These are phyloP conservation scores for Macrotyloma uniflorum DNA, from an alignment of 306 rosid genomes.

Conservation along the genomic window DNA sequence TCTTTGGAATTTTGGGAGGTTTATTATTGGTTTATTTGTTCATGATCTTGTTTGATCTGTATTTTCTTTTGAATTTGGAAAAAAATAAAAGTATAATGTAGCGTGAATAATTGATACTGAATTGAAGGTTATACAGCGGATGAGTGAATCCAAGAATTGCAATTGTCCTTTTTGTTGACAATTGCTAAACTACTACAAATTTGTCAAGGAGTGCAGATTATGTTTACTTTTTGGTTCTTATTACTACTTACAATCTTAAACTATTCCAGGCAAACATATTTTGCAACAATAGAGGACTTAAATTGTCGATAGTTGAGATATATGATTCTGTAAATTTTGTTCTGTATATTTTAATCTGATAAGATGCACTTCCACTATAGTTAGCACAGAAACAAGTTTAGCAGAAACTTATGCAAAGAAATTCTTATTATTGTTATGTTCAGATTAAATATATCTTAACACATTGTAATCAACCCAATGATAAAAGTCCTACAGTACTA, in stretches of 20 bases:
- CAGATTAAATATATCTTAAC: not conserved
- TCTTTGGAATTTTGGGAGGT: slow-evolving; percentile 36
- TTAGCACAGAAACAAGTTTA: not conserved
- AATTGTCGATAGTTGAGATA: not conserved
- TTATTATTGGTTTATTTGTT: slow-evolving; percentile 69
- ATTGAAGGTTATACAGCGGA: slow-evolving; percentile 17
- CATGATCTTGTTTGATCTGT: slow-evolving; percentile 47
- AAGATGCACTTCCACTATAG: not conserved
- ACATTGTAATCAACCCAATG: not conserved
- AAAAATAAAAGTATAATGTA: slow-evolving; percentile 48
- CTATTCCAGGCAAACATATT: not conserved
- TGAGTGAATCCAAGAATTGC: slow-evolving; percentile 24
- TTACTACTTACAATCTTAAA: not conserved
- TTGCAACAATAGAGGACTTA: not conserved
- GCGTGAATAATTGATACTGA: slow-evolving; percentile 45
- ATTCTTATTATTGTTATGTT: not conserved
- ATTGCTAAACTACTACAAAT: slow-evolving; percentile 10
- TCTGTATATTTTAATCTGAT: not conserved
- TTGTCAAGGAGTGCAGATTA: slow-evolving; percentile 14
- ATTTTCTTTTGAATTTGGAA: slow-evolving; percentile 29
- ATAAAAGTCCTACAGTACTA: not conserved
- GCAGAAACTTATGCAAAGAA: not conserved
- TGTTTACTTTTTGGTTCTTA: slow-evolving; percentile 16
- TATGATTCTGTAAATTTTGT: not conserved
- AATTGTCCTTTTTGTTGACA: slow-evolving; percentile 13